A percentile compares a stretch with the other conserved stretches of the same genome.
phyloP scores from a whole-genome alignment of 352 stramenopile genomes.

The Thraustochytrium sp. region DNA sequence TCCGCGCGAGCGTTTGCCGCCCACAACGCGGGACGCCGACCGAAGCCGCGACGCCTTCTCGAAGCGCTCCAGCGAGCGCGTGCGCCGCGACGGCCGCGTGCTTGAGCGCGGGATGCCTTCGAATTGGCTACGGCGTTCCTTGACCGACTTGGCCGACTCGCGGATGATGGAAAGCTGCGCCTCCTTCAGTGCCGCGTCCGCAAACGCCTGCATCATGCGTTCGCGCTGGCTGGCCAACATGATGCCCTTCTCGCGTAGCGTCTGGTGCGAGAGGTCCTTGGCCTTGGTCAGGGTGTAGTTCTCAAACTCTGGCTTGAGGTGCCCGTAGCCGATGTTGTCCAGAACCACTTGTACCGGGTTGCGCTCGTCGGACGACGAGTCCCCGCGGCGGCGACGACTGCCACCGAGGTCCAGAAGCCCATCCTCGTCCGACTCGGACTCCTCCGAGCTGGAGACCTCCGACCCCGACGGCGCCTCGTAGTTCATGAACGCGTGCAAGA shows the following conservation, averaged over 20 bases:
- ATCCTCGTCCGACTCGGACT: not conserved
- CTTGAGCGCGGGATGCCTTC: not conserved
- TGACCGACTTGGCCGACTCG: not conserved
- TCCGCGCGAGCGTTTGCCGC: not conserved
- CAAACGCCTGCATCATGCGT: not conserved
- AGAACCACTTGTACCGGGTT: conserved; percentile 8
- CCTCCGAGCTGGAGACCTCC: not conserved
- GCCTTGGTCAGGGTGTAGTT: not conserved
- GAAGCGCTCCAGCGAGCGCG: not conserved
- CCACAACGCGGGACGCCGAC: not conserved
- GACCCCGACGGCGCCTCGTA: not conserved
- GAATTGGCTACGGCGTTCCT: not conserved
- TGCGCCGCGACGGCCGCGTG: not conserved
- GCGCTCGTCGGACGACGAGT: not conserved
- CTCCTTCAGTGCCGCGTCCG: conserved; percentile 2
- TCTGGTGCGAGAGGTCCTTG: conserved; percentile 1
- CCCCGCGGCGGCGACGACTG: not conserved
- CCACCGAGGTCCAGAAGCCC: not conserved
- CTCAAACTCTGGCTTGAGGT: conserved; percentile 6
- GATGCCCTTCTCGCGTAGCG: conserved; percentile 15
- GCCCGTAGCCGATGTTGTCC: conserved; percentile 1
- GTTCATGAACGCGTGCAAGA: conserved; percentile 7
- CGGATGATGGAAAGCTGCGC: not conserved
- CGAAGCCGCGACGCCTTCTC: too few species aligned
- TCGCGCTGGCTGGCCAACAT: conserved; percentile 4